Base-by-base conservation (phyloP, 2,329 filamentous ascomycete species). In the Cladosporium sp. region DNA sequence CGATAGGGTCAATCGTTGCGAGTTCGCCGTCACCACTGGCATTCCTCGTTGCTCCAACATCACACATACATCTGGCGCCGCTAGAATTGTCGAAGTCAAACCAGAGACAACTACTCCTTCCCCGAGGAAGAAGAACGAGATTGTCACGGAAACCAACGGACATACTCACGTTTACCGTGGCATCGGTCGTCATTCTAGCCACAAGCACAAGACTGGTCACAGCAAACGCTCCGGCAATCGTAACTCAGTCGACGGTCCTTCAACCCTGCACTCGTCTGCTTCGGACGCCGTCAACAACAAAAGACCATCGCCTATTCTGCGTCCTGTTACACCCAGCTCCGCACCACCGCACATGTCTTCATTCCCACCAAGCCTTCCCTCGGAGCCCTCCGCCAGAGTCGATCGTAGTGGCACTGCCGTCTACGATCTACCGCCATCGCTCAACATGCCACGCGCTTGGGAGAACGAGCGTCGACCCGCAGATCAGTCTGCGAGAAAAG, bases 131-230 rank as follows among this genome's bases (percentile, higher is more conserved):
- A 50, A 36, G n/a, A 58, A 66, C 22, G 60, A 69, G 28, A 43
- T 69, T 51, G 65, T 64, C 3, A 60, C 64, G n/a, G 64, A 65
- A 36, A 60, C 30, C 17, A 60, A 63, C 40, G 67, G 68, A 11
- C 63, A 56, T 20, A 59, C 64, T 45, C 59, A 61, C 15, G 58
- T 60, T 28, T 70, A 68, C 51, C 60, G 61, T 17, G 62, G 63
- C 2, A 22, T 70, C 22, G 61, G 62, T 30, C 61, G 60, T 9
- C 60, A 61, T 19, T 54, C 61, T 5, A 64, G 63, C 57, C 63
- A 63, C 28, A 66, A 64, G 25, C 59, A 55, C n/a, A 65, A 62
- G 22, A 60, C 60, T 36, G 59, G 61, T 20, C 59, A 60, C 15
- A 58, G 55, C 45, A 60, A 59, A 20, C 59, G 39, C 17, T 37